Percentiles rank a stretch among this genome's conserved stretches.
phyloP scores from a whole-genome alignment of 495 filamentous ascomycete genomes.

The Collariella sp. region DNA sequence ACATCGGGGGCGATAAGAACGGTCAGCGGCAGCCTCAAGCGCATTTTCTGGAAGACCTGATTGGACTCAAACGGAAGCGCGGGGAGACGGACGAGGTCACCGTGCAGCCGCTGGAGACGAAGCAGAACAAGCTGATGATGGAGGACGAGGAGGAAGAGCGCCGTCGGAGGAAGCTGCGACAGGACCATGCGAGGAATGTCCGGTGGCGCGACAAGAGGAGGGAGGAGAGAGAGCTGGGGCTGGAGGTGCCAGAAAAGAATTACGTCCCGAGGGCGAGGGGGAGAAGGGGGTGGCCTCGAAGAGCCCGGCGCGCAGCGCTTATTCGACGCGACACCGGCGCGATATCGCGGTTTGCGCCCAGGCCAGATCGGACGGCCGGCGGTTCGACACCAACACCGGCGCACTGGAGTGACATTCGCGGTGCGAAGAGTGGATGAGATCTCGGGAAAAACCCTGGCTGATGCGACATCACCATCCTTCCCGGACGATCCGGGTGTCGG shows the following conservation, averaged over 20 bases:
- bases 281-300: slow-evolving; percentile 16
- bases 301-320: slow-evolving; percentile 12
- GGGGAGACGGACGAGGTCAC: slow-evolving; percentile 51
- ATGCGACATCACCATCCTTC: neutral
- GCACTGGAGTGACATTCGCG: neutral
- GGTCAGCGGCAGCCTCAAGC: slow-evolving; percentile 35
- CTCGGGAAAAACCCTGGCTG: neutral
- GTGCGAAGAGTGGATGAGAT: neutral
- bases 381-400: neutral
- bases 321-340: slow-evolving; percentile 12
- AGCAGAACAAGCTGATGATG: slow-evolving; percentile 26
- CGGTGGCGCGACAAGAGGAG: slow-evolving; percentile 20
- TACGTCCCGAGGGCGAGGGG: slow-evolving; percentile 14
- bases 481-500: slow-evolving; percentile 1
- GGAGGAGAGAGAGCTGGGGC: slow-evolving; percentile 8
- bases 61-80: slow-evolving; percentile 42
- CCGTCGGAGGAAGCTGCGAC: slow-evolving; percentile 19
- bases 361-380: neutral
- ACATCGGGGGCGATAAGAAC: slow-evolving; percentile 27
- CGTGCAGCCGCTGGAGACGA: slow-evolving; percentile 32
- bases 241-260: slow-evolving; percentile 7
- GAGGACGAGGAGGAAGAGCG: slow-evolving; percentile 27
- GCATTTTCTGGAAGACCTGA: slow-evolving; percentile 38
- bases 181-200: slow-evolving; percentile 20
- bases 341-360: slow-evolving; percentile 3